Base-by-base conservation (phyloP, 345 rosid species). In the Lepidium aucheri region DNA sequence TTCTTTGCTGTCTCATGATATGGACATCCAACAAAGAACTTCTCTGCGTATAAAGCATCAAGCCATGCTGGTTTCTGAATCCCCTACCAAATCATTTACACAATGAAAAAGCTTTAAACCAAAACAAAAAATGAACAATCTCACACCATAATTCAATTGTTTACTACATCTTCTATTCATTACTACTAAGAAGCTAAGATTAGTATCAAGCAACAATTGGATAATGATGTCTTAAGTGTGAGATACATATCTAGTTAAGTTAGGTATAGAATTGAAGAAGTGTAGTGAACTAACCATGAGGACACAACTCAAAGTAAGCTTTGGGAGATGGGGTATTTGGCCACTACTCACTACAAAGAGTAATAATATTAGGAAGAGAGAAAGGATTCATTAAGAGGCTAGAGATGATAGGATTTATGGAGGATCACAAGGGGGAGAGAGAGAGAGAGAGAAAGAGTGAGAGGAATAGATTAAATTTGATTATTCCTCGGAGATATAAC, bases 11-110 rank as follows among this genome's bases (percentile, higher is more conserved):
- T 75, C 72, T 85, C 97, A 52, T 94, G 99, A 57, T 79, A 82
- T 0, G 83, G 60, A 63, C 99, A 94, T 3, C 81, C 90, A 14
- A 59, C 89, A 14, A 94, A 94, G 86, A 88, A 90, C 64, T 85
- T 88, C 80, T 90, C 73, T 0, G 76, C 65, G 88, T 88, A 90
- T 8, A 94, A 83, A 3, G 96, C 95, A 62, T 86, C 97, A 76
- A 94, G 73, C 99, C 99, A 94, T 74, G 92, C 93, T 13, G 97
- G 96, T 77, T 82, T 86, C 51, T 80, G 82, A 81, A 83, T 80
- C 77, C 90, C 97, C 90, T 84, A 62, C 34, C 60, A 69, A 65
- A 56, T 14, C 12, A 52, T 20, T 36, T 44, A 34, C 18, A 20
- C 8, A 30, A 13, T 5, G 9, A 22, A 9, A 28, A 16, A 24